Base-by-base conservation (phyloP, 2,329 filamentous ascomycete species). In the Bipolaris sorokiniana region DNA sequence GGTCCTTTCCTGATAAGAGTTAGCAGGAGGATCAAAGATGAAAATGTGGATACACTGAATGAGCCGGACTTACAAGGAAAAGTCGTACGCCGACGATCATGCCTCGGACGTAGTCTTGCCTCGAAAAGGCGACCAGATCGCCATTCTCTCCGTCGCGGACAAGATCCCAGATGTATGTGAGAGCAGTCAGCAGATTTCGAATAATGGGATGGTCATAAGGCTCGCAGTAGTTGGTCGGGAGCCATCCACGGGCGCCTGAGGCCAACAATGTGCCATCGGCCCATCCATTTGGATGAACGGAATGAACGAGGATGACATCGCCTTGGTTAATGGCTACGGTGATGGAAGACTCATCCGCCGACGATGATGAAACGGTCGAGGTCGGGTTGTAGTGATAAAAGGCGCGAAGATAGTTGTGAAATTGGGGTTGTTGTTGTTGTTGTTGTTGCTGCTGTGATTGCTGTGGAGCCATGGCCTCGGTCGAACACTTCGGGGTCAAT, bases 141-240 rank as follows among this genome's bases (percentile, higher is more conserved):
- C 88, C 90, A 51, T 89, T 86, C 20, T 88, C 88, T 31, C 90
- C 90, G 70, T 90, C 91, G 68, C 90, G 85, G 66, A 97, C 84
- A 50, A 96, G 80, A 73, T 97, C 93, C 93, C 93, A 97, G 60
- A 98, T 92, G 72, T 95, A 91, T 13, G 95, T 87, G 59, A 97
- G 81, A 0, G 93, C 92, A 67, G 91, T 92, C 34, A 99, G 82
- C 20, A 99, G 82, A 62, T 87, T 92, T 52, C 88, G 86, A 83
- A 98, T 93, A 62, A 92, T 88, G 20, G 92, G 86, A 44, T 94
- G 92, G 65, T 97, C 91, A 75, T 97, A 99, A 9, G 91, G 85
- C 74, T 97, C 93, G 80, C 95, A 99, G 76, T 98, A 99, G 77
- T 99, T 99, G 7, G 95, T 99, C 2, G 95, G 95, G 58, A 99